Conservation (phyloP, 331 rosid genomes). For the Quercus phellos region DNA sequence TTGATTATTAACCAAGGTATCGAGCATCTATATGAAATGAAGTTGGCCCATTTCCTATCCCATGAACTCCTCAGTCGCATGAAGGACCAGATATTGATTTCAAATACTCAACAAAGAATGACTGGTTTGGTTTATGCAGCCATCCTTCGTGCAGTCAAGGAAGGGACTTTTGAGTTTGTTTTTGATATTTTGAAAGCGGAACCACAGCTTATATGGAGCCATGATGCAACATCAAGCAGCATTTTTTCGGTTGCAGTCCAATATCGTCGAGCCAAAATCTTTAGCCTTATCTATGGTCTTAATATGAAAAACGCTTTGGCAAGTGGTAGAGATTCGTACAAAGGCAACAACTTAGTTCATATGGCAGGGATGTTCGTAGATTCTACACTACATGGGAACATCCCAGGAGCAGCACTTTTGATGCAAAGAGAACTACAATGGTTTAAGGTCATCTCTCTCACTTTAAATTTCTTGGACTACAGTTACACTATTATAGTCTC, state of each 20-base stretch:
- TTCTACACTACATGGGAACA: accelerated
- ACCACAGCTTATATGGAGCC: accelerated
- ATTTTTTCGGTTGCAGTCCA: too few species aligned
- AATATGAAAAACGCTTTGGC: accelerated
- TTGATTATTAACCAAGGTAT: too few species aligned
- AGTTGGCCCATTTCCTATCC: neutral
- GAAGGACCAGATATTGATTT: neutral
- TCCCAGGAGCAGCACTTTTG: too few species aligned
- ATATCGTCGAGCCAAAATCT: too few species aligned
- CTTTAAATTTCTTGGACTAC: too few species aligned
- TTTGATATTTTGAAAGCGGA: neutral
- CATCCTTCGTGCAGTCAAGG: conserved; percentile 1
- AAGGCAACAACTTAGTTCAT: accelerated
- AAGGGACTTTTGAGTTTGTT: conserved; percentile 1
- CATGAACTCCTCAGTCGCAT: conserved; percentile 1
- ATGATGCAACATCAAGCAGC: accelerated
- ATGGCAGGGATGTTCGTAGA: too few species aligned
- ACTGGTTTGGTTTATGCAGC: neutral
- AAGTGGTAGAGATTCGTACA: accelerated
- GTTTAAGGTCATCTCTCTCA: too few species aligned
- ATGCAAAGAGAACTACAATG: too few species aligned
- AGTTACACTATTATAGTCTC: too few species aligned
- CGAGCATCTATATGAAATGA: too few species aligned
- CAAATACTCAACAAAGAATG: neutral
- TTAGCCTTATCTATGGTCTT: too few species aligned